phyloP scores from a whole-genome alignment of 108 stramenopile species.

The Parmales sp. region DNA sequence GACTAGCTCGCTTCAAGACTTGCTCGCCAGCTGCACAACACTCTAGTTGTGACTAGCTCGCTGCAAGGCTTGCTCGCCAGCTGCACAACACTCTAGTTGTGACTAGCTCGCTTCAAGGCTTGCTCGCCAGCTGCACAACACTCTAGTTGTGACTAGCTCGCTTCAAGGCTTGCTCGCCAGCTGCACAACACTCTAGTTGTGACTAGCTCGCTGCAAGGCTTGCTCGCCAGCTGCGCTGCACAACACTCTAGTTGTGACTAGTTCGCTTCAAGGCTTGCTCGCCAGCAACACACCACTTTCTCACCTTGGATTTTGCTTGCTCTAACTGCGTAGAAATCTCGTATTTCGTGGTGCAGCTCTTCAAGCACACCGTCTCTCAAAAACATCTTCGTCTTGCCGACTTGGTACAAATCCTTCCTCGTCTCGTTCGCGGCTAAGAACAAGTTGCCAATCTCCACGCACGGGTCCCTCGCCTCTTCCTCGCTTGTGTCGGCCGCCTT shows the following conservation, averaged over 20 bases:
- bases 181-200: no score
- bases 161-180: no score
- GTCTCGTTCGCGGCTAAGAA: background rate
- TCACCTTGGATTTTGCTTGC: background rate
- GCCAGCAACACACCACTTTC: no score
- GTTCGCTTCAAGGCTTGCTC: background rate
- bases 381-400: conserved; percentile 14
- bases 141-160: no score
- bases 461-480: background rate
- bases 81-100: no score
- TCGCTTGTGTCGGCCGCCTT: background rate
- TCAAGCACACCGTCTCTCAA: conserved; percentile 2
- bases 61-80: no score
- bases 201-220: no score
- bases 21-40: no score
- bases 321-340: background rate
- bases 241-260: background rate
- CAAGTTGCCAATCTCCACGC: background rate
- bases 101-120: no score
- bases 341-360: background rate
- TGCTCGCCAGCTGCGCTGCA: background rate
- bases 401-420: background rate
- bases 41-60: no score
- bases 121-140: no score
- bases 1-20: no score